Base-by-base conservation (phyloP, 192 early-diverging fungal genomes). In the Cetraspora pellucida region DNA sequence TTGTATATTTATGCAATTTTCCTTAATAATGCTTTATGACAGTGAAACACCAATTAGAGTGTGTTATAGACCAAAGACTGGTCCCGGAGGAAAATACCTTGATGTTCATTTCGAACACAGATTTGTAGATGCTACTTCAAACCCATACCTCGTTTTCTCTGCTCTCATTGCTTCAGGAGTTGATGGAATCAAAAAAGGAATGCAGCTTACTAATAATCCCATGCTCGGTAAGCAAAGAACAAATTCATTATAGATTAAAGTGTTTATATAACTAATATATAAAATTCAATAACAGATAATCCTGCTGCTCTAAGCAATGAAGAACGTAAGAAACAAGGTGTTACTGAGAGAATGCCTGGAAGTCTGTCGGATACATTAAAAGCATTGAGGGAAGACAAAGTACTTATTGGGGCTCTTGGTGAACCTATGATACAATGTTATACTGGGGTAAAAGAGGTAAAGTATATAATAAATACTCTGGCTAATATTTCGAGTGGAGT, bases 71-170 rank as follows among this genome's bases (percentile, higher is more conserved):
- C 25, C 66, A 14, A 28, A 25, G 25, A 17, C n/a, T 17, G 44
- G 23, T 46, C 2, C 9, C 19, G n/a, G 17, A 7, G 30, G 17
- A 37, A 31, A 11, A 43, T 37, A 14, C 0, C 19, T 43, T 28
- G 63, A 65, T 44, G 21, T 68, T 21, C 45, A 68, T 49, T 68
- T 68, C 46, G 66, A 68, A 68, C 14, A 37, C 25, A 68, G 47
- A 68, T 68, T 19, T 68, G 45, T 68, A 25, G 66, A 68, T 10
- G 66, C n/a, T 7, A 47, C 45, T 47, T 44, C 66, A 23, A 68
- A 68, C 46, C 66, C 66, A 10, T 68, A 68, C 14, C 11, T 68
- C 21, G 66, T 21, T 46, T 5, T 47, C 7, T 14, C 21, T 6
- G 66, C 66, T 14, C 8, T 68, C 0, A 19, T 68, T 45, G 14